Evolutionary conservation across 768 basidiomycete species (phyloP), one percentile per base, ranked within the genome.

Genomic region (Agaricus blazei): DNA sequence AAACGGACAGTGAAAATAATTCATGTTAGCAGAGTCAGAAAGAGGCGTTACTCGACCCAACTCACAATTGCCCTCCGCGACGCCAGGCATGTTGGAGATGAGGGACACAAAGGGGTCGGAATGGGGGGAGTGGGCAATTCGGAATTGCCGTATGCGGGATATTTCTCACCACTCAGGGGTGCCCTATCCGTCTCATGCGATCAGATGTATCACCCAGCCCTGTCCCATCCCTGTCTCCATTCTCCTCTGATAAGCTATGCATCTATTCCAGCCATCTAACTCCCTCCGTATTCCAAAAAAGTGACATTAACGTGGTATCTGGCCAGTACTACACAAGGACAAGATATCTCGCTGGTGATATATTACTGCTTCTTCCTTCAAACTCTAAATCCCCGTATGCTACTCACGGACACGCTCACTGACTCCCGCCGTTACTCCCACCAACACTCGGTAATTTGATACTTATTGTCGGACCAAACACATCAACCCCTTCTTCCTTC

Each of bases 11-110:
- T 19, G n/a, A 51, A 48, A 34, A 38, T 31, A 37, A 43, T 58
- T 64, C 53, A 54, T 40, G 51, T 50, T 26, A 45, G 41, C 48
- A 34, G 23, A 52, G 38, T 46, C 47, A 48, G 38, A 47, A 61
- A 37, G 7, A 26, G 23, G 51, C 47, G 12, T 49, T 51, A 46
- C 47, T 41, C 40, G 51, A 54, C 40, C 58, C 61, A 47, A 64
- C 74, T 72, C 67, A 77, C 79, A 72, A 61, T 69, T 67, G 56
- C 63, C 67, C 56, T 75, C 71, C 56, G 68, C 60, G 64, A 73
- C 60, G 62, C 67, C 72, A 62, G 75, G 64, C 81, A 85, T 83
- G 70, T 4, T 69, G 63, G 55, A 53, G 46, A 52, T 52, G 19
- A 19, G 51, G 51, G 49, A 44, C 41, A 57, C 60, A 61, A 51